A percentile compares a stretch with the other conserved stretches of the same genome.
phyloP scores from a whole-genome alignment of 768 basidiomycete genomes.

The Dentipellis sp. region DNA sequence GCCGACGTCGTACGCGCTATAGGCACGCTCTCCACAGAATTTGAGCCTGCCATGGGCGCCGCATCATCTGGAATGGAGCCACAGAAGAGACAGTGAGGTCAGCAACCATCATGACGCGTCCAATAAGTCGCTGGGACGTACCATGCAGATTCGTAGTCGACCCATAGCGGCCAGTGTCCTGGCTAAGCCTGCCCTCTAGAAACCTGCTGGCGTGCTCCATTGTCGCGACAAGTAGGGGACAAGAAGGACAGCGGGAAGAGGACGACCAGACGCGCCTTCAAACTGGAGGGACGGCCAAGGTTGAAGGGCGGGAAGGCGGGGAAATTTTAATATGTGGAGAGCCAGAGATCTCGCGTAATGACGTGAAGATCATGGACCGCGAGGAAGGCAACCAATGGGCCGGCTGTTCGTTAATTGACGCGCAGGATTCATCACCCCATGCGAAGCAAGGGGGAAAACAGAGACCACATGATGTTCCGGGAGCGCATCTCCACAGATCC shows the following conservation, averaged over 20 bases:
- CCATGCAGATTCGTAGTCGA: background rate
- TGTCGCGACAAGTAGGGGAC: background rate
- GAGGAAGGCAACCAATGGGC: too few species aligned
- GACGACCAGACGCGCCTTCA: too few species aligned
- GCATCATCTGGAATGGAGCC: background rate
- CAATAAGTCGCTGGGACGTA: background rate
- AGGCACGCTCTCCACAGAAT: background rate
- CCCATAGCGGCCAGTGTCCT: background rate
- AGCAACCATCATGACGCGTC: background rate
- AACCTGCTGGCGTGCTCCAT: background rate
- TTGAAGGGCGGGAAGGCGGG: background rate
- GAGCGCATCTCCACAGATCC: too few species aligned
- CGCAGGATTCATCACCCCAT: too few species aligned
- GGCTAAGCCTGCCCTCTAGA: background rate
- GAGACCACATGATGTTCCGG: too few species aligned
- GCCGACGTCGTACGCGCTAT: background rate
- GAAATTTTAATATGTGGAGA: background rate
- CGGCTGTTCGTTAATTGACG: too few species aligned
- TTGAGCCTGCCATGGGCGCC: background rate
- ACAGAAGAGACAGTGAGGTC: background rate
- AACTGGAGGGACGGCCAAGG: background rate
- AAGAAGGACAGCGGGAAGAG: too few species aligned
- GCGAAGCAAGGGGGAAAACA: too few species aligned
- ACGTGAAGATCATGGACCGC: background rate
- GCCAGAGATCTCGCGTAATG: background rate